phyloP scores from a whole-genome alignment of 768 basidiomycete species.

The Leucosporidium yakuticum region DNA sequence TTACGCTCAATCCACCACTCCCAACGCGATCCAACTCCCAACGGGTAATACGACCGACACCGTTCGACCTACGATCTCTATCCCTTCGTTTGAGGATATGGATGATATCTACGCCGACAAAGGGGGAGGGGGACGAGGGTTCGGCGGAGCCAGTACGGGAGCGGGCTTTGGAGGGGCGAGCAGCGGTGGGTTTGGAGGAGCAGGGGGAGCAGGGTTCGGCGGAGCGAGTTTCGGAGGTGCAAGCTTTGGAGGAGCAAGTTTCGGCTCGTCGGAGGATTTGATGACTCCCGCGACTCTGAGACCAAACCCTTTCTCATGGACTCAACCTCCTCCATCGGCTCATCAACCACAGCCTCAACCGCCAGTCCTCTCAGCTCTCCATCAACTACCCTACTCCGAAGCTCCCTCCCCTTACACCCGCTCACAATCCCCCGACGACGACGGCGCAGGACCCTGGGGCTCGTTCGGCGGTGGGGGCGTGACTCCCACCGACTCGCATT shows the following conservation, averaged over 20 bases:
- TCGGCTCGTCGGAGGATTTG: slow-evolving; percentile 9
- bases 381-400: neutral
- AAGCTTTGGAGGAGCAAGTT: neutral
- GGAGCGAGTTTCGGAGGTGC: neutral
- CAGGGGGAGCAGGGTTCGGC: neutral
- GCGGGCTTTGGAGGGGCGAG: no score
- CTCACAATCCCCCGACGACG: slow-evolving; percentile 3
- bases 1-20: slow-evolving; percentile 53
- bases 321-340: neutral
- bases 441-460: neutral
- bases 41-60: slow-evolving; percentile 16
- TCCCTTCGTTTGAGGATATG: slow-evolving; percentile 27
- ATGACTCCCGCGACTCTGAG: slow-evolving; percentile 16
- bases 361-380: neutral
- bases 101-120: slow-evolving; percentile 9
- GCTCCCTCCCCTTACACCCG: neutral
- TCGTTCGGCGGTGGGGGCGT: neutral
- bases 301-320: slow-evolving; percentile 14
- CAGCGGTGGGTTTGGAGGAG: no score
- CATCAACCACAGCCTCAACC: neutral
- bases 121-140: no score
- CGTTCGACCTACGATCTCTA: slow-evolving; percentile 28
- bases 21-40: slow-evolving; percentile 47
- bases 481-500: slow-evolving; percentile 16
- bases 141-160: no score